Evolutionary conservation across 2,329 filamentous ascomycete genomes (phyloP), one percentile per base, ranked within the genome.

Genomic region (Pestalotiopsis sp.): DNA sequence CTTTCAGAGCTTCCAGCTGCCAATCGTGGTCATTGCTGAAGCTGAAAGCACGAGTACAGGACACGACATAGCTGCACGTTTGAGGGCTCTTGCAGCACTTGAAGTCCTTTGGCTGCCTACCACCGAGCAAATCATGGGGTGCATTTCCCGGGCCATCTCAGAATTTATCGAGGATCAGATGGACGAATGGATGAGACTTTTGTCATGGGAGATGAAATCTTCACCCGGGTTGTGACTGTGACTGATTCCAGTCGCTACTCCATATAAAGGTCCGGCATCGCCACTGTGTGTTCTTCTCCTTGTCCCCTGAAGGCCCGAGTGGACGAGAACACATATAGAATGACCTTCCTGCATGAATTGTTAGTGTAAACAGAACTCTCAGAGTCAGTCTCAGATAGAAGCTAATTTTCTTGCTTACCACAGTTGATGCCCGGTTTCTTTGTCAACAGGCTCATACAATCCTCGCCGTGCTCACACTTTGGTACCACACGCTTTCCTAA

Each of bases 341-440:
- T 1, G 87, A 88, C 45, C 89, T 83, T 4, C 88, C 87, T 89
- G 63, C 17, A 65, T 11, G 14, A 4, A 14, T 6, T 17, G 41
- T 68, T 40, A 58, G 38, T n/a, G 7, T 36, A 9, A 36, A 59
- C 40, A 25, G 6, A 12, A 14, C 9, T 69, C 2, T 57, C 9
- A 36, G 23, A 66, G 14, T 74, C 70, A 64, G 31, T 57, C 65
- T 61, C 36, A 64, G 11, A 31, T 62, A 23, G 68, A 13, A 56
- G 45, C 17, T 52, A 9, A 1, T 23, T 62, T 14, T 20, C 38
- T 45, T 45, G 82, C 85, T 75, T 81, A 88, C 85, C 95, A 81
- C 78, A 91, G 75, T 98, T 99, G 71, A 93, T 83, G 1, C 96
- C 96, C 0, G 93, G 86, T 77, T 98, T 98, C 83, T 95, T 98